Conservation (phyloP, 140 eudicot genomes). For the Senecio squalidus region DNA sequence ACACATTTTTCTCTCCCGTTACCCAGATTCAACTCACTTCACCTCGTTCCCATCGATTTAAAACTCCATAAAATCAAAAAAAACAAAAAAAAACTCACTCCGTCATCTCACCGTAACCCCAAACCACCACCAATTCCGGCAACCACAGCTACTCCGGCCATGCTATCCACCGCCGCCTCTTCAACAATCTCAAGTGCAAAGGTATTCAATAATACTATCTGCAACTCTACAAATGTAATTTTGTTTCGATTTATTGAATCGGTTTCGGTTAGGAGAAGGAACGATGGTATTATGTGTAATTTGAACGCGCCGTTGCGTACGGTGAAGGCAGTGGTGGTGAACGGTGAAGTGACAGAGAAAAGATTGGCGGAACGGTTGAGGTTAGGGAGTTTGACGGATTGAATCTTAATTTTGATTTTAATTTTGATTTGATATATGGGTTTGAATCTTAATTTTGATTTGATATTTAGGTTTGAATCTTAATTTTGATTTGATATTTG, state of each 20-base stretch:
- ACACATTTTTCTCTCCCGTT: too few relatives aligned
- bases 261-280: not conserved
- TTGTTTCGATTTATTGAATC: not conserved
- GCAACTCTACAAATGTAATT: too few relatives aligned
- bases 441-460: too few relatives aligned
- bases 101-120: constrained; percentile 7
- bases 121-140: not conserved
- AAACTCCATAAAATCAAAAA: not conserved
- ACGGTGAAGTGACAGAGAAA: constrained; percentile 3
- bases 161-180: too few relatives aligned
- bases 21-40: too few relatives aligned
- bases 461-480: too few relatives aligned
- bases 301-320: too few relatives aligned
- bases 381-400: constrained; percentile 83
- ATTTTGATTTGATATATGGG: too few relatives aligned
- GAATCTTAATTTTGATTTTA: too few relatives aligned
- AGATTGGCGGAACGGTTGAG: constrained; percentile 66
- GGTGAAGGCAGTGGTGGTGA: not conserved
- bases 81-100: too few relatives aligned
- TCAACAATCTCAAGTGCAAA: not conserved
- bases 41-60: constrained; percentile 26
- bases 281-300: not conserved
- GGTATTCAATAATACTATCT: constrained; percentile 13
- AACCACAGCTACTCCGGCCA: too few relatives aligned
- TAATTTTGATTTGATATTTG: too few relatives aligned